Conservation (phyloP, 176 grass and related monocot genomes). For the Olyra latifolia region DNA sequence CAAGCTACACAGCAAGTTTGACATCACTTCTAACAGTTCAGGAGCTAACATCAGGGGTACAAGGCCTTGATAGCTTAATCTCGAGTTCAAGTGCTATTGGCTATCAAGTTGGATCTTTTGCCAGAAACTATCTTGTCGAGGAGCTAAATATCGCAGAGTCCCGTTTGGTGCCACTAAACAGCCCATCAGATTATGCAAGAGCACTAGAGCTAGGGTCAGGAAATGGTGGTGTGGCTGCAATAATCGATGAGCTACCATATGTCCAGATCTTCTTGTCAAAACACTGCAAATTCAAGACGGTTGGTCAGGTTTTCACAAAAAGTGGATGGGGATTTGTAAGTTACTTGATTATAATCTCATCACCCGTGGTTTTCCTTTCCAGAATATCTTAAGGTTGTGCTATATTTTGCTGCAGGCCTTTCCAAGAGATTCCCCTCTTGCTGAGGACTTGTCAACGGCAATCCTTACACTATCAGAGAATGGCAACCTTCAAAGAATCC, state of each 20-base stretch:
- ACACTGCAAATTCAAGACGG: conserved; percentile 82
- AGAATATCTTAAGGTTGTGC: not conserved
- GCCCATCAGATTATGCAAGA: conserved; percentile 73
- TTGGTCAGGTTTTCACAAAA: conserved; percentile 91
- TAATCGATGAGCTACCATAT: conserved; percentile 90
- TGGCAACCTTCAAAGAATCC: conserved; percentile 83
- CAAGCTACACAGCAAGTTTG: conserved; percentile 93
- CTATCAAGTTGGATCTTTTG: conserved; percentile 80
- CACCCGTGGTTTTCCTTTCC: not conserved
- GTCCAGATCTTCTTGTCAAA: conserved; percentile 75
- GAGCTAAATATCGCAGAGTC: conserved; percentile 63
- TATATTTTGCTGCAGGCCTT: conserved; percentile 64
- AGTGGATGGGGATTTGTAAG: conserved; percentile 98
- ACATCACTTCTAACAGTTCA: conserved; percentile 95
- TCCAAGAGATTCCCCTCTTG: conserved; percentile 84
- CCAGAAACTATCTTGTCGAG: conserved; percentile 70
- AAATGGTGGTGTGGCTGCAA: conserved; percentile 80
- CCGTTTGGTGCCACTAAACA: conserved; percentile 55
- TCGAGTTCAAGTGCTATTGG: conserved; percentile 61
- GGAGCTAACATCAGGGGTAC: conserved; percentile 67
- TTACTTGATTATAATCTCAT: conserved; percentile 17
- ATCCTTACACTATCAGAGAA: conserved; percentile 88
- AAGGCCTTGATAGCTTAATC: conserved; percentile 76
- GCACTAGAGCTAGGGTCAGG: conserved; percentile 74
- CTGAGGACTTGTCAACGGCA: conserved; percentile 81